Percentiles rank a stretch among this genome's conserved stretches.
phyloP scores from a whole-genome alignment of 2,329 filamentous ascomycete genomes.

The Drechmeria coniospora region DNA sequence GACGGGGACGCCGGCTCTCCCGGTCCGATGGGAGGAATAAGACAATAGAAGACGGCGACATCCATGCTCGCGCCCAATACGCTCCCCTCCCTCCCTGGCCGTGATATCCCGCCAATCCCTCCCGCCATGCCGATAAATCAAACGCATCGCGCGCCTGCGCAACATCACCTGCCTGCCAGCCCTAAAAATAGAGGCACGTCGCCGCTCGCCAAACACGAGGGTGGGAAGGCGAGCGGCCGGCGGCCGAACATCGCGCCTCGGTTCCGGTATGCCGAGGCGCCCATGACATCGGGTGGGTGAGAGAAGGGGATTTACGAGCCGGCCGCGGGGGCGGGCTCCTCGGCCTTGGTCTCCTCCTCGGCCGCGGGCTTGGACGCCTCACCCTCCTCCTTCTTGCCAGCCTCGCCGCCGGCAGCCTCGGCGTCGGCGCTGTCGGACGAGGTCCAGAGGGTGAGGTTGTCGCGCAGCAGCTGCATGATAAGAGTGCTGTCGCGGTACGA shows the following conservation, averaged over 20 bases:
- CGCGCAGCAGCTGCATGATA: conserved; percentile 97
- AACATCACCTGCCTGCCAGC: conserved; percentile 19
- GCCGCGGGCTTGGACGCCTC: conserved; percentile 27
- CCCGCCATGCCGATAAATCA: conserved; percentile 18
- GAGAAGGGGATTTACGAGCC: conserved; percentile 32
- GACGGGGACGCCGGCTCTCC: conserved; percentile 9
- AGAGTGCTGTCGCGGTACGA: conserved; percentile 98
- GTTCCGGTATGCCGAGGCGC: conserved; percentile 20
- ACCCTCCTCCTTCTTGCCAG: conserved; percentile 44
- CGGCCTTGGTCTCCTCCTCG: conserved; percentile 29
- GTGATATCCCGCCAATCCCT: conserved; percentile 21
- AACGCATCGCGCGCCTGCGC: conserved; percentile 19
- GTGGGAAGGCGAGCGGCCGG: conserved; percentile 6
- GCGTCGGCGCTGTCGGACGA: conserved; percentile 78
- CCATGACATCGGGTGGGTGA: conserved; percentile 20
- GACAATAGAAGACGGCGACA: too few relatives aligned
- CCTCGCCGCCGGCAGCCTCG: conserved; percentile 45
- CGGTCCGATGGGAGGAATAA: conserved; percentile 12
- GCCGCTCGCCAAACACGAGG: conserved; percentile 6
- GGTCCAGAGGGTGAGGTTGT: conserved; percentile 97
- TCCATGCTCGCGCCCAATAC: too few relatives aligned
- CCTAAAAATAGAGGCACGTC: conserved; percentile 15
- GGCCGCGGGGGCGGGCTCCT: conserved; percentile 28
- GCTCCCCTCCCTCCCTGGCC: conserved; percentile 22
- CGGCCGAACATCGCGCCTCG: conserved; percentile 18